A percentile compares a stretch with the other conserved stretches of the same genome.
Conservation (phyloP, 805 yeast species). For the Nakazawaea laoshanensis region DNA sequence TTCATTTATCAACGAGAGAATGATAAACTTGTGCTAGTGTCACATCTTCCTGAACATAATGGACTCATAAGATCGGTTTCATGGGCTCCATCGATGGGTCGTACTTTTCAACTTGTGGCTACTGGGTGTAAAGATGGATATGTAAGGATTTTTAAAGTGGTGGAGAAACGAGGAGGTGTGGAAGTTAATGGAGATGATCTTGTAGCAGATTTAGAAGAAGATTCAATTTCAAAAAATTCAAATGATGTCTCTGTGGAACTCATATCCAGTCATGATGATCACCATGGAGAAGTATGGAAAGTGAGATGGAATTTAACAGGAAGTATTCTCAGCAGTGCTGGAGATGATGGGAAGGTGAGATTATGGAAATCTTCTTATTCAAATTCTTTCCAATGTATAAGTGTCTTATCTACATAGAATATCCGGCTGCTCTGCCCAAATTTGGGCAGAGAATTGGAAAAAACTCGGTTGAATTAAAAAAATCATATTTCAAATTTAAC, state of each 20-base stretch:
- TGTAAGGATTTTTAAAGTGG: slow-evolving; percentile 75
- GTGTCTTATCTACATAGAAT: slow-evolving; percentile 72
- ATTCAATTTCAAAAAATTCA: slow-evolving; percentile 13
- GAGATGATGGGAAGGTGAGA: slow-evolving; percentile 89
- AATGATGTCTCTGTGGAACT: slow-evolving; percentile 39
- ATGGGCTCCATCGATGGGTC: slow-evolving; percentile 97
- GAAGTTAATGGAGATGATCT: slow-evolving; percentile 8
- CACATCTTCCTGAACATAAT: slow-evolving; percentile 72
- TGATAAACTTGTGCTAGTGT: slow-evolving; percentile 47
- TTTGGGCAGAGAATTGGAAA: too few species aligned
- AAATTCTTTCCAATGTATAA: slow-evolving; percentile 85
- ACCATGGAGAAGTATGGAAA: slow-evolving; percentile 88
- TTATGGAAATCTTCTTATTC: slow-evolving; percentile 87
- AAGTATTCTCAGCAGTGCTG: slow-evolving; percentile 84
- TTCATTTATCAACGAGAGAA: slow-evolving; percentile 52
- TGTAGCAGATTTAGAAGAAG: slow-evolving; percentile 8
- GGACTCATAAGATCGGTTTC: slow-evolving; percentile 83
- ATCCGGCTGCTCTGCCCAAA: too few species aligned
- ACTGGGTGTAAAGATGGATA: slow-evolving; percentile 95
- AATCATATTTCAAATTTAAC: background rate
- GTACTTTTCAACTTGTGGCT: slow-evolving; percentile 80
- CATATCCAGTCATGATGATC: slow-evolving; percentile 65
- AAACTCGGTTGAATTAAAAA: background rate
- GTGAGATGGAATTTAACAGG: slow-evolving; percentile 95
- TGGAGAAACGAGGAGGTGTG: slow-evolving; percentile 24